Evolutionary conservation across 441 rosid genomes (phyloP).

Genomic region (Adansonia gregorii): DNA sequence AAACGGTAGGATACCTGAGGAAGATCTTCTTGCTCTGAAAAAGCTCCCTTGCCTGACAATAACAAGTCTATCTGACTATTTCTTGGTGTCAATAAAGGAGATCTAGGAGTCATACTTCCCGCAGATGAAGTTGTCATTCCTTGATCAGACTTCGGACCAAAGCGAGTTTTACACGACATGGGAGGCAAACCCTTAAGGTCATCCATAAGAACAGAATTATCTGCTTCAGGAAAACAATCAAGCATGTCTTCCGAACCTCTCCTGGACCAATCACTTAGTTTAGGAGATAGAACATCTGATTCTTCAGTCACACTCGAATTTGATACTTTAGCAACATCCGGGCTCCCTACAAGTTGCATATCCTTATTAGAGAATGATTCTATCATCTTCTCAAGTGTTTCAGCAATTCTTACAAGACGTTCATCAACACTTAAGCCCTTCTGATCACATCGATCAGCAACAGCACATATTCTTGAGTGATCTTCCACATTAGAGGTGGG

Average conservation of each 20-base stretch:
- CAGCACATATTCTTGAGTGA: constrained; percentile 92
- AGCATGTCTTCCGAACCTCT: constrained; percentile 99
- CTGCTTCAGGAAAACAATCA: constrained; percentile 88
- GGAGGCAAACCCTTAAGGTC: constrained; percentile 88
- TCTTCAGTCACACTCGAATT: constrained; percentile 90
- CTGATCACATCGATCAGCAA: constrained; percentile 94
- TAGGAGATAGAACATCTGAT: constrained; percentile 85
- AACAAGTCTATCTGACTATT: constrained; percentile 86
- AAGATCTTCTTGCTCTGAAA: constrained; percentile 79
- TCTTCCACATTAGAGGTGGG: constrained; percentile 87
- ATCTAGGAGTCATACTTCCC: constrained; percentile 98
- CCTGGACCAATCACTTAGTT: constrained; percentile 92
- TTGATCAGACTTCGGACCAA: constrained; percentile 94
- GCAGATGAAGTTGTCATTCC: constrained; percentile 98
- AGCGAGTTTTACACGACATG: constrained; percentile 94
- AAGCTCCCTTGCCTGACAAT: constrained; percentile 80
- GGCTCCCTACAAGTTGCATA: constrained; percentile 73
- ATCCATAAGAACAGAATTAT: constrained; percentile 77
- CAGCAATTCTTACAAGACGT: constrained; percentile 80
- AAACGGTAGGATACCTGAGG: constrained; percentile 68
- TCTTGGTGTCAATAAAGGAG: constrained; percentile 91
- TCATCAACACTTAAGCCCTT: constrained; percentile 83
- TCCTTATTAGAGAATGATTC: constrained; percentile 81
- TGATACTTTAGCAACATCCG: constrained; percentile 84
- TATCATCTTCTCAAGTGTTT: constrained; percentile 87